Conservation (phyloP, 2,329 filamentous ascomycete genomes). For the Pseudogymnoascus sp. region DNA sequence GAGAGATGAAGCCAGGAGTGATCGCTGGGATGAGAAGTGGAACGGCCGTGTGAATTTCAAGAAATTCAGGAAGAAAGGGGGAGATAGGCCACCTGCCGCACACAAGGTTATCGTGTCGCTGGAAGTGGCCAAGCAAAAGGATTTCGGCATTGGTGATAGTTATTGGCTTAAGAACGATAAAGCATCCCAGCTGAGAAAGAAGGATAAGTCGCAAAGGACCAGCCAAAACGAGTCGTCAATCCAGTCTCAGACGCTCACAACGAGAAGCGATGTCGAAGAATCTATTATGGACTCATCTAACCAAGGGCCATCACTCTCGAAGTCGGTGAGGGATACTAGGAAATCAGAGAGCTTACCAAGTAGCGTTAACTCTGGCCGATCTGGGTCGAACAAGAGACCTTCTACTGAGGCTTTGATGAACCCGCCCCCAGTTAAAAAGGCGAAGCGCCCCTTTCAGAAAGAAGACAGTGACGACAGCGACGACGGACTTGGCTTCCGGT, state of each 20-base stretch:
- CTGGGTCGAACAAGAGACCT: slow-evolving; percentile 18
- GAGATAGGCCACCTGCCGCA: slow-evolving; percentile 26
- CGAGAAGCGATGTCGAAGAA: not conserved
- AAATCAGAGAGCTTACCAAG: not conserved
- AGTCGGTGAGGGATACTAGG: not conserved
- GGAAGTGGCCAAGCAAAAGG: slow-evolving; percentile 53
- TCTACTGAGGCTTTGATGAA: slow-evolving; percentile 21
- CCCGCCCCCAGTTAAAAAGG: slow-evolving; percentile 23
- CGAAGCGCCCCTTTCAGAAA: slow-evolving; percentile 15
- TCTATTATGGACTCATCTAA: not conserved
- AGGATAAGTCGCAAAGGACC: not conserved
- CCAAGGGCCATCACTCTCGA: not conserved
- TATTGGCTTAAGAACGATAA: slow-evolving; percentile 41
- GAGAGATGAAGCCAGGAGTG: slow-evolving; percentile 33
- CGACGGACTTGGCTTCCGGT: slow-evolving; percentile 27
- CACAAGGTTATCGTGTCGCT: slow-evolving; percentile 49
- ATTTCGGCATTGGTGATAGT: slow-evolving; percentile 52
- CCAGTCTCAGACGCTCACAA: not conserved
- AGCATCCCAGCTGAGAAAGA: not conserved
- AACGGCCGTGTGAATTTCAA: slow-evolving; percentile 97
- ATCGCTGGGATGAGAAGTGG: slow-evolving; percentile 82
- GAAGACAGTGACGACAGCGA: slow-evolving; percentile 25
- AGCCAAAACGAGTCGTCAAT: slow-evolving; percentile 1
- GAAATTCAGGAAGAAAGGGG: slow-evolving; percentile 61
- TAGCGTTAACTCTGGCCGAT: not conserved